A percentile compares a stretch with the other conserved stretches of the same genome.
These are phyloP conservation scores for Sphaerulina populicola DNA, from an alignment of 2,329 filamentous ascomycete genomes.

Conservation along the genomic window DNA sequence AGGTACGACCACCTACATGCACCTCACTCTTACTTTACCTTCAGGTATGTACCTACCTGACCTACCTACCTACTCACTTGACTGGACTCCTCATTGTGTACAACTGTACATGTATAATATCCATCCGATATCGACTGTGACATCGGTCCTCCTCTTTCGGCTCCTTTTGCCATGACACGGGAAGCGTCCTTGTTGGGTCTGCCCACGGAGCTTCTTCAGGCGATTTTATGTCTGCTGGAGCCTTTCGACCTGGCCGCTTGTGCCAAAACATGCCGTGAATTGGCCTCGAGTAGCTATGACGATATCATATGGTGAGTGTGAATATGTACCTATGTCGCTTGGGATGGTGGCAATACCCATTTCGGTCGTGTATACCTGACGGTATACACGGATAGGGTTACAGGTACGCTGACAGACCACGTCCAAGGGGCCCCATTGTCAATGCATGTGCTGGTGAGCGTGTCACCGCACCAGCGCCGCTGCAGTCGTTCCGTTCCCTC, in stretches of 20 bases:
- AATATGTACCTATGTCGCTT: background rate
- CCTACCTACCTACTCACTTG: no score
- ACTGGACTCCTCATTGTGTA: no score
- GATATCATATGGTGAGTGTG: constrained; percentile 39
- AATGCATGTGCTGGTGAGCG: constrained; percentile 57
- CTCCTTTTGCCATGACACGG: no score
- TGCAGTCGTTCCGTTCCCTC: constrained; percentile 58
- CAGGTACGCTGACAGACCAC: background rate
- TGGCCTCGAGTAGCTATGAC: constrained; percentile 52
- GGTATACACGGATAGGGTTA: no score
- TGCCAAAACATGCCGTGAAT: constrained; percentile 52
- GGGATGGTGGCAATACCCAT: background rate
- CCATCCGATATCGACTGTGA: no score
- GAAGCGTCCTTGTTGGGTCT: constrained; percentile 45
- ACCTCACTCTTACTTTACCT: no score
- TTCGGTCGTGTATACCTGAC: no score
- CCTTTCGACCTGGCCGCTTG: constrained; percentile 55
- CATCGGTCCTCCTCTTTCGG: no score
- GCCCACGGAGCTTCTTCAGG: constrained; percentile 65
- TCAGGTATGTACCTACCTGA: no score
- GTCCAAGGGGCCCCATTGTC: constrained; percentile 54
- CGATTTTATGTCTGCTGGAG: constrained; percentile 57
- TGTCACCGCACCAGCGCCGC: constrained; percentile 50
- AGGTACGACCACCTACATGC: no score
- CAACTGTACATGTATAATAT: no score